Evolutionary conservation across 2,329 filamentous ascomycete species (phyloP), one percentile per base, ranked within the genome.

Genomic region (Microsporum ferrugineum): DNA sequence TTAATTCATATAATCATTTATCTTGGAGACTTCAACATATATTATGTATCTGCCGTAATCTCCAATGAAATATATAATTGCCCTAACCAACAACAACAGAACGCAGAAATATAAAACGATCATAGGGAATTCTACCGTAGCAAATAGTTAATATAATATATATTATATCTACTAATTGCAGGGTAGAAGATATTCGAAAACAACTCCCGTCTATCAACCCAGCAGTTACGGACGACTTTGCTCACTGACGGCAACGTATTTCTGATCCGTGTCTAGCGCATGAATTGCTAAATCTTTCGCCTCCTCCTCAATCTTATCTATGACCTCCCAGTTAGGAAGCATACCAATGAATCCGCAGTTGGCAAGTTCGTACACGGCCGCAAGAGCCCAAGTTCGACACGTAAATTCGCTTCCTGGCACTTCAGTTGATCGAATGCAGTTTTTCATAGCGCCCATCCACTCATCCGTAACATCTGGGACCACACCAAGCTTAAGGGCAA

Each of bases 351-450:
- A 65, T 10, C 65, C 65, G 2, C 57, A 57, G 43, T 61, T 57
- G 3, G 60, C 65, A 23, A 65, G 51, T 31, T 66, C 62, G 36
- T 63, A 65, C 6, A 66, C 45, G 3, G 60, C 65, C 17, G 61
- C 59, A 8, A 66, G 39, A 17, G 57, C 53, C 65, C 64, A 66
- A 1, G 63, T 61, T 17, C 65, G 63, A 59, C 60, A 63, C 10
- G 58, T 61, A 51, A 66, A 63, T n/a, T 61, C 58, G 12, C 23
- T 56, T 12, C 27, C 58, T 27, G 58, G 36, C 14, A 63, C 61
- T n/a, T 51, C 51, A 14, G 58, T 60, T 8, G 39, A 33, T 14
- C 61, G 55, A 23, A 65, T 43, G 51, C 63, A 66, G 23, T 57
- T 14, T 31, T 64, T 60, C 14, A 65, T 56, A 10, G 56, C 60